These are phyloP conservation scores for Panellus pusillus DNA, from an alignment of 768 basidiomycete genomes.

Conservation along the genomic window DNA sequence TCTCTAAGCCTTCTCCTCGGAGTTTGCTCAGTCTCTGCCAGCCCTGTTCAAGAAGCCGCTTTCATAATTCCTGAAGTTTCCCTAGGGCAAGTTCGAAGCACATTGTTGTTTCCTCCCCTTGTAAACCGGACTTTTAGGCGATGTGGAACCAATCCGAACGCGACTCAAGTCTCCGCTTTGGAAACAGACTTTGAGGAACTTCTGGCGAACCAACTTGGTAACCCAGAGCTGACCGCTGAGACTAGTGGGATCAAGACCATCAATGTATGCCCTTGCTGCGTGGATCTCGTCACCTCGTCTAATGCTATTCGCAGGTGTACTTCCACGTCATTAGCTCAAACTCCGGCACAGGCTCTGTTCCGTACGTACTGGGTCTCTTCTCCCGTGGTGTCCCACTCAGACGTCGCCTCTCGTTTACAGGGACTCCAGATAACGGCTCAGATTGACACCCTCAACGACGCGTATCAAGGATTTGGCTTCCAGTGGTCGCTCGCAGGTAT, in stretches of 20 bases:
- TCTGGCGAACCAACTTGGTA: not conserved
- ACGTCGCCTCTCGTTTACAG: conserved; percentile 21
- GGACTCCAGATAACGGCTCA: conserved; percentile 42
- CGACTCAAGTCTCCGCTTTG: not conserved
- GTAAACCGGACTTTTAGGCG: not conserved
- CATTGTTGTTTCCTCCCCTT: not conserved
- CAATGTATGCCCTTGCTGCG: not conserved
- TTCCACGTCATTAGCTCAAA: conserved; percentile 35
- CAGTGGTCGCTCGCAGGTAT: conserved; percentile 42
- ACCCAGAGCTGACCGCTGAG: not conserved
- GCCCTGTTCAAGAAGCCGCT: not conserved
- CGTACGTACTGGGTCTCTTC: conserved; percentile 28
- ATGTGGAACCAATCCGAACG: not conserved
- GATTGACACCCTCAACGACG: conserved; percentile 44
- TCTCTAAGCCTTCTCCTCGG: not conserved
- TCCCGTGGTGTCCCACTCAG: not conserved
- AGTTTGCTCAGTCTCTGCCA: not conserved
- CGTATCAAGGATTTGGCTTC: conserved; percentile 38
- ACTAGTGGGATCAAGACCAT: not conserved
- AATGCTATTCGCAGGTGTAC: conserved; percentile 23
- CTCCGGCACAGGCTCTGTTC: conserved; percentile 38
- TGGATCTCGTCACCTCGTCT: not conserved
- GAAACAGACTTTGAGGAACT: not conserved
- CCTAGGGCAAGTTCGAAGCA: not conserved
- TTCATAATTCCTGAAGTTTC: not conserved